These are phyloP conservation scores for Tricholoma bakamatsutake DNA, from an alignment of 768 basidiomycete species.

Conservation along the genomic window DNA sequence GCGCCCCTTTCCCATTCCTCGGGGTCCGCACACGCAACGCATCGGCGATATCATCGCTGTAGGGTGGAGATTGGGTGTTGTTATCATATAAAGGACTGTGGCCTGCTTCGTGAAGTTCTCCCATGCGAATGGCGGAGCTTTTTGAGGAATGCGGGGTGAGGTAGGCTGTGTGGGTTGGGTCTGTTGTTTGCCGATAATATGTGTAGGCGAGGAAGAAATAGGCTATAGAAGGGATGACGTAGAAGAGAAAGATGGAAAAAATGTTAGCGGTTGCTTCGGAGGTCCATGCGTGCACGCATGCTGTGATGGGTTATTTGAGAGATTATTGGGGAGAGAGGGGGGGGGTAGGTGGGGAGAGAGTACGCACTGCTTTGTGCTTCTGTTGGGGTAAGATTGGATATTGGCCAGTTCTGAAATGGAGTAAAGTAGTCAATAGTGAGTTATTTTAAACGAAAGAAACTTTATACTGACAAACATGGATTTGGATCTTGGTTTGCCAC, in stretches of 20 bases:
- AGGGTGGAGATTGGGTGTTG: background rate
- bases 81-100: slow-evolving; percentile 2
- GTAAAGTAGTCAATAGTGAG: background rate
- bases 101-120: slow-evolving; percentile 4
- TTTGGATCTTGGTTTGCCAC: slow-evolving; percentile 29
- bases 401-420: slow-evolving; percentile 27
- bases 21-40: background rate
- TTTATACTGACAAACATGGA: slow-evolving; percentile 29
- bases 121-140: slow-evolving; percentile 9
- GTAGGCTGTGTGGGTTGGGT: slow-evolving; percentile 31
- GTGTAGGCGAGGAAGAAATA: slow-evolving; percentile 32
- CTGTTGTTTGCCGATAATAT: slow-evolving; percentile 34
- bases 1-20: background rate
- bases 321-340: background rate
- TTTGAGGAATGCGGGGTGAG: slow-evolving; percentile 13
- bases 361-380: slow-evolving; percentile 32
- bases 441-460: background rate
- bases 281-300: slow-evolving; percentile 35
- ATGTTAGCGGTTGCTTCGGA: slow-evolving; percentile 32
- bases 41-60: background rate
- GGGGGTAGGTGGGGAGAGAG: background rate
- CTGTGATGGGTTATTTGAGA: slow-evolving; percentile 13
- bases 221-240: slow-evolving; percentile 29
- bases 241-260: slow-evolving; percentile 31
- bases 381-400: slow-evolving; percentile 15